Percentiles rank a stretch among this genome's conserved stretches.
Conservation (phyloP, 164 flowering plant genomes). For the Stephania cephalantha region DNA sequence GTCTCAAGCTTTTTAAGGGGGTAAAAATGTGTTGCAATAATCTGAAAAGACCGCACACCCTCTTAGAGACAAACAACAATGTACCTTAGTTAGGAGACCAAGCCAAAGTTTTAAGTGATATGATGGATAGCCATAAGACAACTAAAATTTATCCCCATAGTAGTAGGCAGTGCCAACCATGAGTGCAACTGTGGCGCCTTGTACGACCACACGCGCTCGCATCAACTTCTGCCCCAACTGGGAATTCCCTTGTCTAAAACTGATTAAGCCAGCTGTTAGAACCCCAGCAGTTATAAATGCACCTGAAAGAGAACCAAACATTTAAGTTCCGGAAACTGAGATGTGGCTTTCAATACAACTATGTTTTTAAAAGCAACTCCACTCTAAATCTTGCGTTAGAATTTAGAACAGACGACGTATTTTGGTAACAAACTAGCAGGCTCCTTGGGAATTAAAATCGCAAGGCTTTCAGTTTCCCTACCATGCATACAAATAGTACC, state of each 20-base stretch:
- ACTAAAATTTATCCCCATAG: constrained; percentile 43
- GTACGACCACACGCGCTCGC: constrained; percentile 91
- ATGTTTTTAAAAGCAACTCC: neutral
- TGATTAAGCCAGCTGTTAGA: constrained; percentile 85
- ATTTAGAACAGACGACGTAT: neutral
- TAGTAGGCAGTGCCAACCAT: constrained; percentile 89
- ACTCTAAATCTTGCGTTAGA: neutral
- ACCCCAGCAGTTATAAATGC: constrained; percentile 88
- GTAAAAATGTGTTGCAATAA: neutral
- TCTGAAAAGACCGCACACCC: neutral
- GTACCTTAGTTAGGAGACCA: neutral
- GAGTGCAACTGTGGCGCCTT: constrained; percentile 89
- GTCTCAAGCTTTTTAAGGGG: neutral
- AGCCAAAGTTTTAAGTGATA: neutral
- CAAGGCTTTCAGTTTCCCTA: neutral
- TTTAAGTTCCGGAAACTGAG: neutral
- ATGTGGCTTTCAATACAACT: neutral
- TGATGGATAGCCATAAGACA: neutral
- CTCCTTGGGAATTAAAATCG: neutral
- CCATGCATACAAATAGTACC: neutral
- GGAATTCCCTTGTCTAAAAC: constrained; percentile 88
- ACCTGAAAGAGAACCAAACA: constrained; percentile 41
- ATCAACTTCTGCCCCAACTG: constrained; percentile 79
- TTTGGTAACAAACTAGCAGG: neutral
- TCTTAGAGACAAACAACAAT: neutral